These are phyloP conservation scores for Eleusine indica DNA, from an alignment of 176 grass and related monocot genomes.

Conservation along the genomic window DNA sequence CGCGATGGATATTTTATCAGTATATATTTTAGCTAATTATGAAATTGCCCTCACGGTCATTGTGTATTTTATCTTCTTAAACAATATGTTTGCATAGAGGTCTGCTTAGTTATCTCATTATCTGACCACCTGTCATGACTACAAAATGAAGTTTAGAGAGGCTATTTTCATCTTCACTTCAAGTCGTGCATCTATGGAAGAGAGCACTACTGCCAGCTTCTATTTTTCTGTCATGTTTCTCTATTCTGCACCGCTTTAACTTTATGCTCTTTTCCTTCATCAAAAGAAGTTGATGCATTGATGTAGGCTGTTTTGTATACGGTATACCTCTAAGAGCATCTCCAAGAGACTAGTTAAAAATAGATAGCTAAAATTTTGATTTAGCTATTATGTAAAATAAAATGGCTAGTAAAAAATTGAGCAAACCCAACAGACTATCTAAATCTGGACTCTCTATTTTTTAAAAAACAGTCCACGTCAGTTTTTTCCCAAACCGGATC, in stretches of 20 bases:
- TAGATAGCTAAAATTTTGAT: too few species aligned
- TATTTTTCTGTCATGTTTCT: conserved; percentile 27
- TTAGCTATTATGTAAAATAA: too few species aligned
- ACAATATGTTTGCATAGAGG: conserved; percentile 1
- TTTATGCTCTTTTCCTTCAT: not conserved
- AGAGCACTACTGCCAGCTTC: not conserved
- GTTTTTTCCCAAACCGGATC: too few species aligned
- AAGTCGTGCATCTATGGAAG: conserved; percentile 2
- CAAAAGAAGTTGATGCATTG: not conserved
- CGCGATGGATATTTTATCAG: too few species aligned
- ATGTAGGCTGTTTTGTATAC: not conserved
- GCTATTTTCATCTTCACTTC: conserved; percentile 23
- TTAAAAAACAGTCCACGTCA: too few species aligned
- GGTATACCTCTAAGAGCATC: not conserved
- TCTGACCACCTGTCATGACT: conserved; percentile 9
- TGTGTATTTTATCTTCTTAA: not conserved
- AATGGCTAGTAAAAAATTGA: too few species aligned
- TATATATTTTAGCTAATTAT: not conserved
- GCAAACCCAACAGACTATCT: too few species aligned
- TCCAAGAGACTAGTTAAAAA: too few species aligned
- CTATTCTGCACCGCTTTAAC: conserved; percentile 1
- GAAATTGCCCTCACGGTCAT: not conserved
- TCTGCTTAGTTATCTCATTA: conserved; percentile 19
- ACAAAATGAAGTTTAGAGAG: conserved; percentile 4
- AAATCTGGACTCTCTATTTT: too few species aligned